These are phyloP conservation scores for Moesziomyces parantarcticus DNA, from an alignment of 1,284 basidiomycete species.

Conservation along the genomic window DNA sequence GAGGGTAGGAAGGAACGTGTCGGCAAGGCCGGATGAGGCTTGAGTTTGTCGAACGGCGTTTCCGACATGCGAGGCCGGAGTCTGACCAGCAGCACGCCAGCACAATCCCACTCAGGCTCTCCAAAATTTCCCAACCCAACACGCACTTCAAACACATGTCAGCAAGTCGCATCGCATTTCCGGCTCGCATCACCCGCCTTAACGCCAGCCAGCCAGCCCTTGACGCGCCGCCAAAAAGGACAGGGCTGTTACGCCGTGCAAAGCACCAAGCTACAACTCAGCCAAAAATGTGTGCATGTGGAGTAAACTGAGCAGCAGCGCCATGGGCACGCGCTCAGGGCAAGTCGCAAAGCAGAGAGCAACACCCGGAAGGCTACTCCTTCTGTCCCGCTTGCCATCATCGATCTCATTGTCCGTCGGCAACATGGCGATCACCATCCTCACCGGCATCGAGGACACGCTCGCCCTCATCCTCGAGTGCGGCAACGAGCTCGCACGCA, in stretches of 20 bases:
- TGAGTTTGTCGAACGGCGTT: neutral
- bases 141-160: slow-evolving; percentile 1
- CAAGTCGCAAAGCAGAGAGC: slow-evolving; percentile 7
- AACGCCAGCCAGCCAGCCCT: too few species aligned
- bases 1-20: neutral
- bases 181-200: neutral
- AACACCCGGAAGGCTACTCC: slow-evolving; percentile 9
- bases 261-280: too few species aligned
- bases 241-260: too few species aligned
- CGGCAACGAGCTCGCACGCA: slow-evolving; percentile 12
- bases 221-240: too few species aligned
- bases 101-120: neutral
- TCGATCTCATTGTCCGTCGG: neutral
- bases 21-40: neutral
- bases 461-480: slow-evolving; percentile 48
- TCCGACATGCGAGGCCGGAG: neutral
- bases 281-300: slow-evolving; percentile 7
- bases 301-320: slow-evolving; percentile 8
- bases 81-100: neutral
- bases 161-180: neutral
- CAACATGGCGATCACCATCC: slow-evolving; percentile 28
- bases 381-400: neutral
- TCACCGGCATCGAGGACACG: slow-evolving; percentile 44
- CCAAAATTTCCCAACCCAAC: slow-evolving; percentile 5
- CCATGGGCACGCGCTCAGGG: slow-evolving; percentile 19